Percentiles rank a stretch among this genome's conserved stretches.
Evolutionary conservation across 2,329 filamentous ascomycete species (phyloP).

Genomic region (Botrytis aclada): DNA sequence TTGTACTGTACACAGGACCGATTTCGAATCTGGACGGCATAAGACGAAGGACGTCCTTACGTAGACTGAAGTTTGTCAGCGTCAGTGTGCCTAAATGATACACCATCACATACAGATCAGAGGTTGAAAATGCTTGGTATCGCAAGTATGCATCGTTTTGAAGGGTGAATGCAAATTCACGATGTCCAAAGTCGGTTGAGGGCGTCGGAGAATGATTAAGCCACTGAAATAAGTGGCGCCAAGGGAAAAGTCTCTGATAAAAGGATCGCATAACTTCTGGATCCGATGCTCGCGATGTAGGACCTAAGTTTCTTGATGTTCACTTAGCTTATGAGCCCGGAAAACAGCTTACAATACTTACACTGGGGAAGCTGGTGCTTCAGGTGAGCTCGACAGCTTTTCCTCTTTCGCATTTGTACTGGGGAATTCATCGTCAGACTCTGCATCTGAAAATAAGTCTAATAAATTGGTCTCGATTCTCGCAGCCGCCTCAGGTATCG

Average conservation of each 20-base stretch:
- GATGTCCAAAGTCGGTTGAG: constrained; percentile 82
- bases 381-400: constrained; percentile 45
- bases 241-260: constrained; percentile 94
- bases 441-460: constrained; percentile 56
- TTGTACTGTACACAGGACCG: constrained; percentile 91
- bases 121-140: constrained; percentile 76
- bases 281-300: constrained; percentile 57
- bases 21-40: constrained; percentile 97
- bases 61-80: constrained; percentile 54
- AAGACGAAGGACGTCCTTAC: constrained; percentile 84
- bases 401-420: constrained; percentile 44
- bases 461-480: constrained; percentile 49
- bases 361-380: constrained; percentile 45
- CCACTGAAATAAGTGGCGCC: constrained; percentile 94
- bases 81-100: neutral
- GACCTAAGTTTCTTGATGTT: constrained; percentile 37
- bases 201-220: constrained; percentile 89
- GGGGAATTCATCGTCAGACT: constrained; percentile 61
- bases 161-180: constrained; percentile 96
- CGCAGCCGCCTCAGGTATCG: constrained; percentile 15
- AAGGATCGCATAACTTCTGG: constrained; percentile 87
- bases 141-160: constrained; percentile 87
- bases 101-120: constrained; percentile 52
- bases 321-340: constrained; percentile 6
- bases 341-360: constrained; percentile 34